These are phyloP conservation scores for Naganishia randhawae DNA, from an alignment of 768 basidiomycete genomes.

Conservation along the genomic window DNA sequence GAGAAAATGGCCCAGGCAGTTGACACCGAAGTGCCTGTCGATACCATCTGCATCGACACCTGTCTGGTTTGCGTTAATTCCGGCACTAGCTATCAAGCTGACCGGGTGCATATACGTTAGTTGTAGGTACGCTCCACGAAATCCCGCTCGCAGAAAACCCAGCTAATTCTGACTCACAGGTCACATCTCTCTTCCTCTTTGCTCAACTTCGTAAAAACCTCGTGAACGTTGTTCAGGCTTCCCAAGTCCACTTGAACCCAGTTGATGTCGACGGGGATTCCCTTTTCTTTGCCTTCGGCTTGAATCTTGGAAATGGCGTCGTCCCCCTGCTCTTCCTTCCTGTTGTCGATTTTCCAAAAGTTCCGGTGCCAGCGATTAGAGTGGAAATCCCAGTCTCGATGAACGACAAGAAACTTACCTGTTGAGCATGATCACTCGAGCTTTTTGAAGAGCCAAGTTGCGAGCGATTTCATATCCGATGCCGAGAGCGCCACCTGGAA, in stretches of 20 bases:
- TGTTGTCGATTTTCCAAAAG: no score
- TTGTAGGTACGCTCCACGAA: not conserved
- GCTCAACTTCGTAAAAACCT: constrained; percentile 37
- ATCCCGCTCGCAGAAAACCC: not conserved
- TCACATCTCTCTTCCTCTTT: constrained; percentile 39
- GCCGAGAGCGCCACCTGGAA: constrained; percentile 33
- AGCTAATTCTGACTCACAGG: not conserved
- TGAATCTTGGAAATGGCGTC: constrained; percentile 40
- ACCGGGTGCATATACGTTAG: not conserved
- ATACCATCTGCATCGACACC: constrained; percentile 32
- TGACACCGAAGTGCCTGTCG: constrained; percentile 38
- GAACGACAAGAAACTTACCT: not conserved
- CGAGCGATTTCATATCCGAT: constrained; percentile 40
- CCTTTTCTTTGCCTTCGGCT: constrained; percentile 33
- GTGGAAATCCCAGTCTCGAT: no score
- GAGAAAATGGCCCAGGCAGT: constrained; percentile 52
- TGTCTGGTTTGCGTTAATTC: constrained; percentile 45
- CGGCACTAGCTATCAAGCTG: constrained; percentile 31
- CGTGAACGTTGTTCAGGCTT: constrained; percentile 37
- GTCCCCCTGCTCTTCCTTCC: constrained; percentile 47
- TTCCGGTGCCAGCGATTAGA: no score
- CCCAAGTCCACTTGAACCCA: constrained; percentile 44
- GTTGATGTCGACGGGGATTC: constrained; percentile 33
- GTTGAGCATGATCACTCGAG: constrained; percentile 43
- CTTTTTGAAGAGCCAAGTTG: constrained; percentile 37